Percentiles rank a stretch among this genome's conserved stretches.
Conservation (phyloP, 2,329 filamentous ascomycete genomes). For the Aspergillus fischeri region DNA sequence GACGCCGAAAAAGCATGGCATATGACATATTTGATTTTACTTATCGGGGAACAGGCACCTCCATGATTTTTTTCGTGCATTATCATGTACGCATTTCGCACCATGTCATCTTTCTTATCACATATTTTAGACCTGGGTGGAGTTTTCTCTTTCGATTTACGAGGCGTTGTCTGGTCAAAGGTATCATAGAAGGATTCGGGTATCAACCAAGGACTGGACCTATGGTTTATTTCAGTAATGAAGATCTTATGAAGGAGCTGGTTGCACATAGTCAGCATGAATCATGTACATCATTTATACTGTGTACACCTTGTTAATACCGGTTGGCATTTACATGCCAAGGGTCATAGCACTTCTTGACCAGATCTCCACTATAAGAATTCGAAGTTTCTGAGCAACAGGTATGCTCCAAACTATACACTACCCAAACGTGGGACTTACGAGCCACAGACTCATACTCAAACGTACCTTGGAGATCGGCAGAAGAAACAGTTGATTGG, state of each 20-base stretch:
- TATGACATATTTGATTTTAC: not conserved
- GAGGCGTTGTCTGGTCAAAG: not conserved
- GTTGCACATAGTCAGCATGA: not conserved
- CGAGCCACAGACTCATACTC: too few relatives aligned
- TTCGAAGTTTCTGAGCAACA: too few relatives aligned
- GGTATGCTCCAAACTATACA: too few relatives aligned
- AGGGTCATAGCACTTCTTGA: too few relatives aligned
- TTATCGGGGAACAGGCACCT: not conserved
- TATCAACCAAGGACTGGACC: not conserved
- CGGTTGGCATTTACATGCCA: too few relatives aligned
- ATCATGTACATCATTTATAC: not conserved
- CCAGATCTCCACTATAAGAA: too few relatives aligned
- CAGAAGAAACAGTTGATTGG: too few relatives aligned
- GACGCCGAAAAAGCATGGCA: not conserved
- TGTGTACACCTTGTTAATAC: not conserved
- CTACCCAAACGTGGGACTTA: too few relatives aligned
- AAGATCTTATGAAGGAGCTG: not conserved
- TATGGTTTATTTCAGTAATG: not conserved
- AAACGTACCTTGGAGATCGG: too few relatives aligned
- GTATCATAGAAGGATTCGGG: not conserved
- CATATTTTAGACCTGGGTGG: not conserved
- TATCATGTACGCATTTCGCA: not conserved
- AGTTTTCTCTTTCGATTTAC: not conserved
- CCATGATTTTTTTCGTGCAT: not conserved
- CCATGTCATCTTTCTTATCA: not conserved